Conservation (phyloP, 2,329 filamentous ascomycete species). For the Epichloe bromicola region DNA sequence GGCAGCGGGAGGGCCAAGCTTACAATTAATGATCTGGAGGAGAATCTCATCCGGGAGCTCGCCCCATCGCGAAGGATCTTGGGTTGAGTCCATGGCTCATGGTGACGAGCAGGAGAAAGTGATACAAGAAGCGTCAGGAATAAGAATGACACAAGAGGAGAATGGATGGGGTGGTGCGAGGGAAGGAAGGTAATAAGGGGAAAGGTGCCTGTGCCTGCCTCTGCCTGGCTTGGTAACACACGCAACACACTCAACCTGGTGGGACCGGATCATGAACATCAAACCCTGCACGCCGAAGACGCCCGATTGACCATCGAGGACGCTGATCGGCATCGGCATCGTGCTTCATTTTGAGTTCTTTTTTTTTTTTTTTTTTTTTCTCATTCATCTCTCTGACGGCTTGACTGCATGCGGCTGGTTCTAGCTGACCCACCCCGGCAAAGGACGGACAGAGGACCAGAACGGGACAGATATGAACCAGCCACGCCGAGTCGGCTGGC, state of each 20-base stretch:
- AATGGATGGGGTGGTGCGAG: not conserved
- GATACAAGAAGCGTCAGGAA: not conserved
- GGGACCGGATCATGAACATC: not conserved
- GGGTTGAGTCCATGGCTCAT: slow-evolving; percentile 16
- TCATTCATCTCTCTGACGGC: no score
- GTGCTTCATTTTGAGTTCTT: no score
- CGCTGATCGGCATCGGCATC: not conserved
- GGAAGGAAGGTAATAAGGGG: not conserved
- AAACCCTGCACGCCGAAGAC: not conserved
- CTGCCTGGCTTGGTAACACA: not conserved
- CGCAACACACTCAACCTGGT: not conserved
- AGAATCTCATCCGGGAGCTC: slow-evolving; percentile 51
- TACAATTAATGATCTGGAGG: slow-evolving; percentile 49
- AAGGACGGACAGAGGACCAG: no score
- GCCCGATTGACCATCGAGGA: no score
- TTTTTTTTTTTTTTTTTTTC: no score
- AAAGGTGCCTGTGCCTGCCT: not conserved
- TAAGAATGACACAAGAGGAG: not conserved
- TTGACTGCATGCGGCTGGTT: not conserved
- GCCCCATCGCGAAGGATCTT: slow-evolving; percentile 22
- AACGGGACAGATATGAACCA: no score
- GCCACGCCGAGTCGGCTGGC: no score
- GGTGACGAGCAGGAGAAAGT: slow-evolving; percentile 4
- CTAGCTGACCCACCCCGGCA: not conserved
- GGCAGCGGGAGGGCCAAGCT: slow-evolving; percentile 15